Conservation (phyloP, 192 early-diverging fungal species). For the Haplosporangium gracile region DNA sequence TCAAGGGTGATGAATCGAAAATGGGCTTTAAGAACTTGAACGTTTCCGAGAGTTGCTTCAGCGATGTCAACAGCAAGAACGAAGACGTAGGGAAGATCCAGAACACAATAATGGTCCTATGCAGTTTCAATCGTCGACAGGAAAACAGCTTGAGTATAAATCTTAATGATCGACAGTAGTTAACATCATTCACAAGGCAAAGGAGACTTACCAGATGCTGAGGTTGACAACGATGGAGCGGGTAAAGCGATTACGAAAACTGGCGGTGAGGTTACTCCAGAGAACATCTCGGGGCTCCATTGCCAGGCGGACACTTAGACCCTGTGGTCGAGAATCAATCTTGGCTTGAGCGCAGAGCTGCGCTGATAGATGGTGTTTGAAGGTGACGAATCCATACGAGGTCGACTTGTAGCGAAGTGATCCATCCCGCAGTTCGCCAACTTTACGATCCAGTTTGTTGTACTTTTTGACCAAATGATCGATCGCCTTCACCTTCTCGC, state of each 20-base stretch:
- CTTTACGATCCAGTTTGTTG: conserved; percentile 58
- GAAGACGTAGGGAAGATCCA: conserved; percentile 75
- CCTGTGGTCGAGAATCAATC: conserved; percentile 64
- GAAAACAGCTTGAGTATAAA: background rate
- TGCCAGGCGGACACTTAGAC: conserved; percentile 63
- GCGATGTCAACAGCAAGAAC: conserved; percentile 67
- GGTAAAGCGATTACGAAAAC: conserved; percentile 57
- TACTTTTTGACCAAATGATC: conserved; percentile 58
- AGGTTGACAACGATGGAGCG: conserved; percentile 62
- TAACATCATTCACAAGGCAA: background rate
- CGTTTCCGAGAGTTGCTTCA: conserved; percentile 61
- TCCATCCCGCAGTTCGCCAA: conserved; percentile 56
- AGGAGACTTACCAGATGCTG: conserved; percentile 58
- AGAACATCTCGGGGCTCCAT: conserved; percentile 75
- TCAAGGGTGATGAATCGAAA: conserved; percentile 54
- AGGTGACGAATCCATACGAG: conserved; percentile 72
- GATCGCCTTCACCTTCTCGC: conserved; percentile 42
- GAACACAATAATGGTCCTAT: conserved; percentile 71
- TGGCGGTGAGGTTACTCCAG: conserved; percentile 65
- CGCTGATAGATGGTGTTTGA: conserved; percentile 67
- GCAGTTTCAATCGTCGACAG: background rate
- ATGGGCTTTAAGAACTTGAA: conserved; percentile 64
- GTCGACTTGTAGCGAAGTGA: conserved; percentile 63
- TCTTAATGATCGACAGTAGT: background rate
- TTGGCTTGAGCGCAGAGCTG: conserved; percentile 68